Conservation (phyloP, 768 basidiomycete genomes). For the Boletus vermiculosoides region DNA sequence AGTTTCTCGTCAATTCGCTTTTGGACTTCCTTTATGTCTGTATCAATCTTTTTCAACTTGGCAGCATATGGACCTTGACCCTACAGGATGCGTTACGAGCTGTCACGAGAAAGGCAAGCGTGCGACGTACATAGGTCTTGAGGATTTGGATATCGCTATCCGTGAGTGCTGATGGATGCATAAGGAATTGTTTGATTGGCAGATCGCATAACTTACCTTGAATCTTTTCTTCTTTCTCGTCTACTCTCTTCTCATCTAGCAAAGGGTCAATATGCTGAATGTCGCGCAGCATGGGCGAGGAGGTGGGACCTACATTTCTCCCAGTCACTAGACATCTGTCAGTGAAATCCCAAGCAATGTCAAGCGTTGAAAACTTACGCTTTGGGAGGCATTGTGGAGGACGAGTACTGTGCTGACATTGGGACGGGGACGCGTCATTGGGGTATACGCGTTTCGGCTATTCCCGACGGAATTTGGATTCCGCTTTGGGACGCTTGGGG, state of each 20-base stretch:
- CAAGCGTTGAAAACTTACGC: slow-evolving; percentile 57
- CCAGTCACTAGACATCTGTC: slow-evolving; percentile 72
- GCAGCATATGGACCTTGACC: slow-evolving; percentile 97
- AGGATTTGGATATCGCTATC: slow-evolving; percentile 99
- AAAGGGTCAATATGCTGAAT: slow-evolving; percentile 7
- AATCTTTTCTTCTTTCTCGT: slow-evolving; percentile 92
- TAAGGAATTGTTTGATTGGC: slow-evolving; percentile 6
- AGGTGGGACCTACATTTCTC: slow-evolving; percentile 77
- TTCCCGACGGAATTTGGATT: slow-evolving; percentile 24
- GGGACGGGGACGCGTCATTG: slow-evolving; percentile 38
- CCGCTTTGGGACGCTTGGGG: slow-evolving; percentile 30
- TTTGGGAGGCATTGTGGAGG: slow-evolving; percentile 83
- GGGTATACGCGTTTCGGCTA: slow-evolving; percentile 27
- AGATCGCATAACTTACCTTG: slow-evolving; percentile 52
- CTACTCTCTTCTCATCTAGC: slow-evolving; percentile 79
- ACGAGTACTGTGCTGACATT: slow-evolving; percentile 24
- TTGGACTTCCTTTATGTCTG: slow-evolving; percentile 93
- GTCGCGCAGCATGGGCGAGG: neutral
- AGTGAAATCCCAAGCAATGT: slow-evolving; percentile 1
- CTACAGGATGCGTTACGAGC: slow-evolving; percentile 39
- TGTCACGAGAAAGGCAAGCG: neutral
- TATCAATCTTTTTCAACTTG: slow-evolving; percentile 83
- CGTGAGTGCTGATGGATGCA: slow-evolving; percentile 67
- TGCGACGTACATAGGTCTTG: slow-evolving; percentile 83
- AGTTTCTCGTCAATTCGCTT: slow-evolving; percentile 98